phyloP scores from a whole-genome alignment of 2,329 filamentous ascomycete genomes.

The Colletotrichum liriopes region DNA sequence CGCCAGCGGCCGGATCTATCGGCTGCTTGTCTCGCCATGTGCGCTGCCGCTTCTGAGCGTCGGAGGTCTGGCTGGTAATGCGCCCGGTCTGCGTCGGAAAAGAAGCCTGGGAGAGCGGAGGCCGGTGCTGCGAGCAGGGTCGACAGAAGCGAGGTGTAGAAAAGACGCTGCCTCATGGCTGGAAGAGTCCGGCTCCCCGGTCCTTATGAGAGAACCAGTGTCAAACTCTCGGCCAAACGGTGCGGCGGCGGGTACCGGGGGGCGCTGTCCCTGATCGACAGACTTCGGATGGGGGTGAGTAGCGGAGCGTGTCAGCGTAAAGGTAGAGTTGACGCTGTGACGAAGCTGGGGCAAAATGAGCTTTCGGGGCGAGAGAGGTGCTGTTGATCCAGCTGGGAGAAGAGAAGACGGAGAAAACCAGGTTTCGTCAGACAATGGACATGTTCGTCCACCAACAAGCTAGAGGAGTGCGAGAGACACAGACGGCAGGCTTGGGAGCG shows the following conservation, averaged over 20 bases:
- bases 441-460: neutral
- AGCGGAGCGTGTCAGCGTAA: constrained; percentile 38
- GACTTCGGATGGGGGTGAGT: constrained; percentile 34
- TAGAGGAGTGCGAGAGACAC: neutral
- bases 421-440: neutral
- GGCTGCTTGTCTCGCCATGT: constrained; percentile 29
- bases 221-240: constrained; percentile 37
- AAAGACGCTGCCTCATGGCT: constrained; percentile 28
- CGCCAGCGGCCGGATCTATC: constrained; percentile 51
- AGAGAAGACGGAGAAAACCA: neutral
- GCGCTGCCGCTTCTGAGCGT: constrained; percentile 27
- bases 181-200: constrained; percentile 37
- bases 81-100: constrained; percentile 2
- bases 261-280: constrained; percentile 34
- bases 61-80: constrained; percentile 28
- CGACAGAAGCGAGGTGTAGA: constrained; percentile 40
- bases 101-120: constrained; percentile 23
- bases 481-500: neutral
- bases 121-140: constrained; percentile 33
- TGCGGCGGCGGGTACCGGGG: constrained; percentile 33
- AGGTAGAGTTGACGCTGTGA: constrained; percentile 23
- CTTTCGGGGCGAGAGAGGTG: neutral
- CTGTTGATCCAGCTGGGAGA: neutral
- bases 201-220: constrained; percentile 35
- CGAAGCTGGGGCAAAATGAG: constrained; percentile 7